A percentile compares a stretch with the other conserved stretches of the same genome.
Conservation (phyloP, 2,329 filamentous ascomycete genomes). For the Dactylonectria macrodidyma region DNA sequence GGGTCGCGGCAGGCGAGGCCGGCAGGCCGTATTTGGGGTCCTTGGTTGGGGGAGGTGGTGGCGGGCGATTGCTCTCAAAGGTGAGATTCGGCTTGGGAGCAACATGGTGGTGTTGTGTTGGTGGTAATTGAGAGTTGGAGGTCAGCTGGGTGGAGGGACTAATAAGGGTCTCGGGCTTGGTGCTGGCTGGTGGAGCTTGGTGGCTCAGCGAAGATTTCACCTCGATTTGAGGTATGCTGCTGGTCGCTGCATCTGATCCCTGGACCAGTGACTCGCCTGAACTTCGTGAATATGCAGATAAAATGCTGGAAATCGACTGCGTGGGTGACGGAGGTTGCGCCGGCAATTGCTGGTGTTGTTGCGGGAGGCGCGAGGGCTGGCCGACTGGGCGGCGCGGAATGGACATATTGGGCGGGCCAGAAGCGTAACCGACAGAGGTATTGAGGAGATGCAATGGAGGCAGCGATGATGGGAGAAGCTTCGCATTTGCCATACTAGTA, state of each 20-base stretch:
- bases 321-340: constrained; percentile 56
- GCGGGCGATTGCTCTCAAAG: constrained; percentile 27
- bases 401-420: constrained; percentile 44
- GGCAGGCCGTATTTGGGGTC: constrained; percentile 43
- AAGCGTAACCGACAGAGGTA: constrained; percentile 35
- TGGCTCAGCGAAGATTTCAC: constrained; percentile 42
- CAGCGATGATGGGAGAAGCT: constrained; percentile 40
- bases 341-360: constrained; percentile 35
- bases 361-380: constrained; percentile 36
- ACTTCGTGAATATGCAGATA: constrained; percentile 69
- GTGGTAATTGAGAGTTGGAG: constrained; percentile 23
- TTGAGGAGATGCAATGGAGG: constrained; percentile 44
- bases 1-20: constrained; percentile 38
- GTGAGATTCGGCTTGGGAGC: constrained; percentile 34
- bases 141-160: constrained; percentile 35
- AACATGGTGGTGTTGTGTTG: constrained; percentile 42
- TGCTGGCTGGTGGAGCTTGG: constrained; percentile 45
- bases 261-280: constrained; percentile 61
- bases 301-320: constrained; percentile 67
- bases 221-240: constrained; percentile 41
- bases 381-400: constrained; percentile 46
- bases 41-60: constrained; percentile 48
- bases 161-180: constrained; percentile 37
- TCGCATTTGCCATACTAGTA: constrained; percentile 42
- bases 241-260: constrained; percentile 56